A percentile compares a stretch with the other conserved stretches of the same genome.
Conservation (phyloP, 805 yeast genomes). For the Hanseniaspora singularis region DNA sequence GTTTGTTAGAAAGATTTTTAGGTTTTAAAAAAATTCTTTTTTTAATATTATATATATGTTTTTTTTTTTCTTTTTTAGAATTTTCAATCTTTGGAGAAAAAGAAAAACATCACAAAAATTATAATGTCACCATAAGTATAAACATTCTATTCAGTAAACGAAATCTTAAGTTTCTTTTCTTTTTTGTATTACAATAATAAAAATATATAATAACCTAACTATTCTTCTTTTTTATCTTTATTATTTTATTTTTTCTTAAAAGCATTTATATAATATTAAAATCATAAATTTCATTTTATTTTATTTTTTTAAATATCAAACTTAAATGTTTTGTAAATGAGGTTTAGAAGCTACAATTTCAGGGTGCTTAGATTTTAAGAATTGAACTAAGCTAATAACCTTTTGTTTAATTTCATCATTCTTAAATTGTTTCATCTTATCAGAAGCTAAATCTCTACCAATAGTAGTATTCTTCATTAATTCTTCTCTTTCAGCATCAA, state of each 20-base stretch:
- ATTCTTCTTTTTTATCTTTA: not conserved
- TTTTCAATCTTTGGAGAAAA: too few species aligned
- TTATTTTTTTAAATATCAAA: slow-evolving; percentile 19
- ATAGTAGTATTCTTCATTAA: slow-evolving; percentile 61
- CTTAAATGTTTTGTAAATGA: slow-evolving; percentile 10
- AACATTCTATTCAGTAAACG: too few species aligned
- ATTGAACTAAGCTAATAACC: slow-evolving; percentile 61
- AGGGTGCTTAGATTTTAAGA: slow-evolving; percentile 49
- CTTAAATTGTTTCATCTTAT: slow-evolving; percentile 67
- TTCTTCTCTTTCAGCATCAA: slow-evolving; percentile 63
- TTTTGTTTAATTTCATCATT: slow-evolving; percentile 50
- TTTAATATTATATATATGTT: too few species aligned
- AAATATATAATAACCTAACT: too few species aligned
- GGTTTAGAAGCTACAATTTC: slow-evolving; percentile 26
- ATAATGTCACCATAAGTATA: too few species aligned
- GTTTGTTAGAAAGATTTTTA: too few species aligned
- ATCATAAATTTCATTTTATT: slow-evolving; percentile 7
- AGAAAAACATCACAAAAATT: too few species aligned
- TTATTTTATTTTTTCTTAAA: not conserved
- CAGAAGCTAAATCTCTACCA: slow-evolving; percentile 76
- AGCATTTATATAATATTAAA: not conserved
- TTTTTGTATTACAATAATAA: too few species aligned
- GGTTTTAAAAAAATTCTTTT: too few species aligned
- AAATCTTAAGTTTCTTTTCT: too few species aligned
- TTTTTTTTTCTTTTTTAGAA: too few species aligned